Evolutionary conservation across 2,329 filamentous ascomycete genomes (phyloP).

Genomic region (Verticillium nubilum): DNA sequence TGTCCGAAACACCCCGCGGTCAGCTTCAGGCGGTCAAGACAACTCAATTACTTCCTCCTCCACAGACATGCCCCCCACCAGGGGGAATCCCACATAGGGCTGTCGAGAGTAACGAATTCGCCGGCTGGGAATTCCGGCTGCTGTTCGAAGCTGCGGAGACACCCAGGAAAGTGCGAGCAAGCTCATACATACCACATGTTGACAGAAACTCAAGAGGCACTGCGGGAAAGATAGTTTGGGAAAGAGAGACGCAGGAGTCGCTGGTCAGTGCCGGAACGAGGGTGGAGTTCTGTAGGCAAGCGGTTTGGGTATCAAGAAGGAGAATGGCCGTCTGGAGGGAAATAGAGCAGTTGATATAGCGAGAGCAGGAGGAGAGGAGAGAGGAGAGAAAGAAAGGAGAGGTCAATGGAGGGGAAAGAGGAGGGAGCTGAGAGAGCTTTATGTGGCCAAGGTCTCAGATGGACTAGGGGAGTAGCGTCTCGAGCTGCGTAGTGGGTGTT

Average conservation of each 20-base stretch:
- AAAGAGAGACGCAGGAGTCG: constrained; percentile 1
- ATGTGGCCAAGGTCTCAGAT: constrained; percentile 8
- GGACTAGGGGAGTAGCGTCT: constrained; percentile 2
- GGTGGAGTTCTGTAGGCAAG: background rate
- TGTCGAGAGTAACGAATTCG: background rate
- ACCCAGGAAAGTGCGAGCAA: background rate
- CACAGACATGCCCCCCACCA: background rate
- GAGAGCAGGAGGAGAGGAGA: constrained; percentile 8
- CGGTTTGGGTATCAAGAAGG: constrained; percentile 10
- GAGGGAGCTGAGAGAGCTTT: constrained; percentile 16
- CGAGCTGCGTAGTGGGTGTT: background rate
- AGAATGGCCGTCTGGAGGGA: background rate
- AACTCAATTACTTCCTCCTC: background rate
- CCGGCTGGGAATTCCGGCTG: background rate
- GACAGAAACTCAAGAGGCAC: constrained; percentile 7
- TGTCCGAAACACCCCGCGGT: constrained; percentile 25
- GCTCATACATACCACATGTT: constrained; percentile 16
- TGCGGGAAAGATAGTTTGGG: constrained; percentile 9
- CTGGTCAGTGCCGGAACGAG: background rate
- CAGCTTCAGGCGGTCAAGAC: constrained; percentile 1
- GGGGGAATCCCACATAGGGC: background rate
- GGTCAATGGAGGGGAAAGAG: constrained; percentile 6
- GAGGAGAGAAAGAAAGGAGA: constrained; percentile 4
- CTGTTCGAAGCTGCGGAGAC: constrained; percentile 2
- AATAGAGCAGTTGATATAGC: background rate